Conservation (phyloP, 805 yeast genomes). For the Wickerhamomyces subpelliculosus region DNA sequence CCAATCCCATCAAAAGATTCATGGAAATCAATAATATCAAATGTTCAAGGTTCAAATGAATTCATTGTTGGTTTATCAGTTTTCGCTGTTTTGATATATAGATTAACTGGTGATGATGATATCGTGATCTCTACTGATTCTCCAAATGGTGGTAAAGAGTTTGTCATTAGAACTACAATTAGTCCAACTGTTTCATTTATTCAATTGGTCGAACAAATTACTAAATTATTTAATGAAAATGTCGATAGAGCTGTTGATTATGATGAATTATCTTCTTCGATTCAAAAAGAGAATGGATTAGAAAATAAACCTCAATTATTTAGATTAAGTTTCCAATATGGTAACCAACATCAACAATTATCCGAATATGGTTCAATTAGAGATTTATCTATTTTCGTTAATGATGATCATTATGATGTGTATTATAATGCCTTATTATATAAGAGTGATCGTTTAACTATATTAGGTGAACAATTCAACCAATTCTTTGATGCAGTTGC, state of each 20-base stretch:
- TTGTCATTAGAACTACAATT: conserved; percentile 57
- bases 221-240: conserved; percentile 31
- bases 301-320: conserved; percentile 59
- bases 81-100: conserved; percentile 62
- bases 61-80: conserved; percentile 56
- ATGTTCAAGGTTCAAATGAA: conserved; percentile 20
- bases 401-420: conserved; percentile 33
- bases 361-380: conserved; percentile 44
- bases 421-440: conserved; percentile 74
- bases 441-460: conserved; percentile 57
- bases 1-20: conserved; percentile 23
- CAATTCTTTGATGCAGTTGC: conserved; percentile 40
- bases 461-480: conserved; percentile 66
- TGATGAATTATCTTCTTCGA: conserved; percentile 45
- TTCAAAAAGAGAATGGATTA: conserved; percentile 42
- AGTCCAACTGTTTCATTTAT: conserved; percentile 48
- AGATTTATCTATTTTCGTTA: conserved; percentile 53
- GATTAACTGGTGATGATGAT: conserved; percentile 93
- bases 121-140: conserved; percentile 75
- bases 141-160: conserved; percentile 31
- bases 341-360: conserved; percentile 19
- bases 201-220: conserved; percentile 42
- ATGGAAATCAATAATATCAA: conserved; percentile 13
- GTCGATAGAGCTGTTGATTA: conserved; percentile 35
- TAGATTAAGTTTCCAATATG: conserved; percentile 47